A percentile compares a stretch with the other conserved stretches of the same genome.
These are phyloP conservation scores for Exophiala aquamarina DNA, from an alignment of 2,329 filamentous ascomycete genomes.

Conservation along the genomic window DNA sequence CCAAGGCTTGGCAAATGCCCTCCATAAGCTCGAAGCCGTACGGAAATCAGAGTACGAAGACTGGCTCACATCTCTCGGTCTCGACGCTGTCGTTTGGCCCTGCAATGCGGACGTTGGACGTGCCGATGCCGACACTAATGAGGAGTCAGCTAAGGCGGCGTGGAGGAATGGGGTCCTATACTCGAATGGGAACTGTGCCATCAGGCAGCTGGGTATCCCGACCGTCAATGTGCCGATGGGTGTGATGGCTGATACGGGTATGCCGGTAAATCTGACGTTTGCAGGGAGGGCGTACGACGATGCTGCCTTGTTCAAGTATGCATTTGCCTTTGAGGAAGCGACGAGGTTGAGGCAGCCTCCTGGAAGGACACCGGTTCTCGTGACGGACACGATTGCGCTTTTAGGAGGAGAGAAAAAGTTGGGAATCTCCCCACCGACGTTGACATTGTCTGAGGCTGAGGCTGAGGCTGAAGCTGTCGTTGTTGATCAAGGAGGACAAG, in stretches of 20 bases:
- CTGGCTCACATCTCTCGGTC: constrained; percentile 42
- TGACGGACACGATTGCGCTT: neutral
- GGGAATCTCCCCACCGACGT: neutral
- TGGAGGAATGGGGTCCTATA: constrained; percentile 51
- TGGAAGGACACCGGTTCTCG: constrained; percentile 2
- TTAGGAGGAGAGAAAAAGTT: neutral
- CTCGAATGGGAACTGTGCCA: constrained; percentile 46
- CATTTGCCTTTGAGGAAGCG: constrained; percentile 28
- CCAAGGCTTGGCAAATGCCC: constrained; percentile 39
- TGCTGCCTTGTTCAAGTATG: constrained; percentile 27
- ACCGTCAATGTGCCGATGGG: constrained; percentile 31
- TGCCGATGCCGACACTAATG: constrained; percentile 45
- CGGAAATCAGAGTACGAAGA: constrained; percentile 52
- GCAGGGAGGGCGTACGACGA: constrained; percentile 29
- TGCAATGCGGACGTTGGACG: constrained; percentile 49
- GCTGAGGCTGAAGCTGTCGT: neutral
- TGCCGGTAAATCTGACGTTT: constrained; percentile 32
- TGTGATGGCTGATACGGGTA: constrained; percentile 24
- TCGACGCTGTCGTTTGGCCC: constrained; percentile 49
- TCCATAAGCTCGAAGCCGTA: constrained; percentile 49
- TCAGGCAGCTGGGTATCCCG: constrained; percentile 30
- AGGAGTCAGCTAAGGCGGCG: constrained; percentile 34
- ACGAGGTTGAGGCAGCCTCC: neutral
- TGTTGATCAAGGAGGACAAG: neutral
- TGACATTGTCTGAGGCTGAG: no score